A percentile compares a stretch with the other conserved stretches of the same genome.
These are phyloP conservation scores for Hippophae tibetana DNA, from an alignment of 306 rosid genomes.

Conservation along the genomic window DNA sequence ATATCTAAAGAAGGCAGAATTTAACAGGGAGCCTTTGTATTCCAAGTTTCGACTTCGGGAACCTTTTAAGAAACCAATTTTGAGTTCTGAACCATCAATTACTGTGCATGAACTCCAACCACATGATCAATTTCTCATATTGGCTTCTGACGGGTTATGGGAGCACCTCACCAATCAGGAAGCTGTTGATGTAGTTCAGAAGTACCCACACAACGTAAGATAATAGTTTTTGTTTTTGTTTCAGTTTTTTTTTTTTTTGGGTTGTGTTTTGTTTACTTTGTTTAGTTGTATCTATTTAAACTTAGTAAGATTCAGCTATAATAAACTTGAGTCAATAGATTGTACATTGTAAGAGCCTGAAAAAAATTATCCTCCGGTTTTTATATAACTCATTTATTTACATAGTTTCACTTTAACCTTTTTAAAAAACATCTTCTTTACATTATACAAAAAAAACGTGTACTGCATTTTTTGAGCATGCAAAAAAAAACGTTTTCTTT, in stretches of 20 bases:
- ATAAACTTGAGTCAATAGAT: too few relatives aligned
- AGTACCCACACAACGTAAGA: constrained; percentile 63
- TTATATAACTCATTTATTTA: too few relatives aligned
- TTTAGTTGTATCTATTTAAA: neutral
- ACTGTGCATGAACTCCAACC: constrained; percentile 61
- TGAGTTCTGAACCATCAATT: constrained; percentile 78
- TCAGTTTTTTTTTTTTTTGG: neutral
- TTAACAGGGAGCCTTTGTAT: constrained; percentile 71
- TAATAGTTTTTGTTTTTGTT: constrained; percentile 11
- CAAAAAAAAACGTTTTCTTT: neutral
- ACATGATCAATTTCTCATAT: constrained; percentile 67
- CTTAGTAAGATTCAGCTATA: neutral
- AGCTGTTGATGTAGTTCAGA: constrained; percentile 77
- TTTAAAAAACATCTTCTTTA: too few relatives aligned
- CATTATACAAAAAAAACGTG: too few relatives aligned
- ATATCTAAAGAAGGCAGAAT: constrained; percentile 73
- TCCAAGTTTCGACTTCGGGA: constrained; percentile 66
- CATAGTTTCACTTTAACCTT: too few relatives aligned
- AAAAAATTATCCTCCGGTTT: too few relatives aligned
- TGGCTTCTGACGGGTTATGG: constrained; percentile 95
- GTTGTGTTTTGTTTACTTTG: neutral
- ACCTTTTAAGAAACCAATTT: constrained; percentile 60
- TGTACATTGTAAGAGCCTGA: too few relatives aligned
- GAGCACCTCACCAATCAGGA: constrained; percentile 87
- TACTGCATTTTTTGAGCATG: too few relatives aligned